Evolutionary conservation across 2,329 filamentous ascomycete genomes (phyloP).

Genomic region (Fusarium pseudograminearum): DNA sequence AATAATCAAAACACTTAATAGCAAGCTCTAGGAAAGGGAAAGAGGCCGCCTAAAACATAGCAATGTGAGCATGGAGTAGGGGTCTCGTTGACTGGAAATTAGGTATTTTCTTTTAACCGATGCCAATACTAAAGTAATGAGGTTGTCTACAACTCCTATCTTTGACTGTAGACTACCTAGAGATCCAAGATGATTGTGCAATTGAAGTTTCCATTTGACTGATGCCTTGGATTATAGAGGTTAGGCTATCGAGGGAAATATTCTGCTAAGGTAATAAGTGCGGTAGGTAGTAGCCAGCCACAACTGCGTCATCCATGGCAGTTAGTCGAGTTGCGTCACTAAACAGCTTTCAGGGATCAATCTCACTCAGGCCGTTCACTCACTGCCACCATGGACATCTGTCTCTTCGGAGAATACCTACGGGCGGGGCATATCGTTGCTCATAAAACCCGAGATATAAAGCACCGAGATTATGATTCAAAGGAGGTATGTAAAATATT

Average conservation of each 20-base stretch:
- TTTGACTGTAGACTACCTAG: background rate
- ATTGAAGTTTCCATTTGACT: background rate
- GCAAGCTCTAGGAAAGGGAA: background rate
- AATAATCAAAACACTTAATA: constrained; percentile 11
- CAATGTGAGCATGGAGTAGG: background rate
- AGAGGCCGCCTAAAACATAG: background rate
- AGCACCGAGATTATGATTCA: background rate
- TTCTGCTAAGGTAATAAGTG: background rate
- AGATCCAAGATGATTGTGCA: background rate
- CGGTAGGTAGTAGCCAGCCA: constrained; percentile 7
- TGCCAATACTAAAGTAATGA: background rate
- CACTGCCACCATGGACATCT: constrained; percentile 7
- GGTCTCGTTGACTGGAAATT: background rate
- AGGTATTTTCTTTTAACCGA: background rate
- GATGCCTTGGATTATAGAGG: background rate
- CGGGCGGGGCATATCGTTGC: background rate
- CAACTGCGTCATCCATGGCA: constrained; percentile 34
- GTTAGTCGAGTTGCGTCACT: constrained; percentile 38
- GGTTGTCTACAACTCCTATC: background rate
- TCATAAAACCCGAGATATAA: background rate
- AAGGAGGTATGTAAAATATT: background rate
- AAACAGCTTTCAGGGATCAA: constrained; percentile 24
- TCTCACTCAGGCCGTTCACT: constrained; percentile 15
- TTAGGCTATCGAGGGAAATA: background rate
- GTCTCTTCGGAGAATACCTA: background rate